Evolutionary conservation across 2,329 filamentous ascomycete species (phyloP).

Genomic region (Lecanicillium sp.): DNA sequence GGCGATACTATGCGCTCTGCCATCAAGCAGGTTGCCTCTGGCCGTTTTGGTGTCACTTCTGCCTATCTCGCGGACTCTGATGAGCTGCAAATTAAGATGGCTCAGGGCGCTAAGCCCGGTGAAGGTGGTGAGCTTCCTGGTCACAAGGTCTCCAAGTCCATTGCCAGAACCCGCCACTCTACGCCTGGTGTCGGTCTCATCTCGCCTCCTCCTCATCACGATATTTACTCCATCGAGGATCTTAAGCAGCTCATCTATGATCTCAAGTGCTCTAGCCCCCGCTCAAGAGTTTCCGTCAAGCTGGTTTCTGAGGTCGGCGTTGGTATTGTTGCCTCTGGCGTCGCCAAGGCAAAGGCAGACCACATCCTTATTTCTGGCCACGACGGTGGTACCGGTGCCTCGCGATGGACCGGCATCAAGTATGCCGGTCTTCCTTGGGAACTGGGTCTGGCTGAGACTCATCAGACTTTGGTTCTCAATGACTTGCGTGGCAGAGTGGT

Average conservation of each 20-base stretch:
- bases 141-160: slow-evolving; percentile 91
- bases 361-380: slow-evolving; percentile 96
- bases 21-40: slow-evolving; percentile 95
- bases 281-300: slow-evolving; percentile 90
- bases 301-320: slow-evolving; percentile 96
- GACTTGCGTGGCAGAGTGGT: slow-evolving; percentile 92
- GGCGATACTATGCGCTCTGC: slow-evolving; percentile 95
- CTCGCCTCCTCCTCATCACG: slow-evolving; percentile 91
- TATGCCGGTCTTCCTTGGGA: slow-evolving; percentile 97
- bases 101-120: slow-evolving; percentile 93
- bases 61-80: slow-evolving; percentile 93
- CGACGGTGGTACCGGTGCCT: slow-evolving; percentile 93
- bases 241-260: slow-evolving; percentile 97
- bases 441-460: slow-evolving; percentile 90
- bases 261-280: slow-evolving; percentile 90
- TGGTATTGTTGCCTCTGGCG: slow-evolving; percentile 93
- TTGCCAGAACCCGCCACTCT: slow-evolving; percentile 90
- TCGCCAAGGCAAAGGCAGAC: slow-evolving; percentile 94
- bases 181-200: slow-evolving; percentile 95
- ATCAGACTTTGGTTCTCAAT: slow-evolving; percentile 92
- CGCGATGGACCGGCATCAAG: slow-evolving; percentile 97
- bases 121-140: slow-evolving; percentile 96
- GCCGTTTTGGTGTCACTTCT: slow-evolving; percentile 91
- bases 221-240: slow-evolving; percentile 98
- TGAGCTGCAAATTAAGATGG: slow-evolving; percentile 99